Evolutionary conservation across 306 rosid species (phyloP), one percentile per base, ranked within the genome.

Genomic region (Vachellia collinsii): DNA sequence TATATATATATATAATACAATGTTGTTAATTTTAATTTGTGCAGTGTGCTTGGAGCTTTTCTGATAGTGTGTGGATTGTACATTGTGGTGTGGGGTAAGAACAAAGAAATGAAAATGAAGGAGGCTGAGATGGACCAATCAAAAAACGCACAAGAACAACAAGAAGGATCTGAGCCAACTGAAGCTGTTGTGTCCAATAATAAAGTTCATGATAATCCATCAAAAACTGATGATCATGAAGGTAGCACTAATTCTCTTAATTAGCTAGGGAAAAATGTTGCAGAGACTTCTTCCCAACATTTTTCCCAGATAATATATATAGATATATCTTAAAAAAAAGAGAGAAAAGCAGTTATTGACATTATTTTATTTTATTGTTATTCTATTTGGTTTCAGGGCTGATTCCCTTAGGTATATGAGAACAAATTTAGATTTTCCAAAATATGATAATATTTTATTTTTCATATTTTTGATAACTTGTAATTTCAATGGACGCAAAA

Each of bases 61-160:
- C 0, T 79, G 53, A 88, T 88, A 6, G 79, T 85, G 66, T 50
- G 77, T 56, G 91, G 91, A 25, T 11, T 88, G 36, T 88, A 85
- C 79, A 7, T 36, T 8, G 82, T 85, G 75, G 50, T 88, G 4
- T 83, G 91, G 91, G 85, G 91, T 11, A 80, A 85, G 19, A 71
- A 43, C 43, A 36, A 37, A 37, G 91, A 88, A 53, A 38, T 77
- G 38, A 77, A 70, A 73, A 70, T 61, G 42, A 80, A 54, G 12
- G 53, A 22, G 11, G 59, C 2, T 70, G 56, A 50, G 17, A 39
- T 39, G 34, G 47, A 20, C 17, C 72, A 80, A 25, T 53, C 43
- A 10, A 71, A n/a, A 72, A 51, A 10, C 42, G 62, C 44, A 2
- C 19, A 50, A 29, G 50, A 19, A 50, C 53, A 48, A 11, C 22